Evolutionary conservation across 2,329 filamentous ascomycete species (phyloP), one percentile per base, ranked within the genome.

Genomic region (Leptographium procerum): DNA sequence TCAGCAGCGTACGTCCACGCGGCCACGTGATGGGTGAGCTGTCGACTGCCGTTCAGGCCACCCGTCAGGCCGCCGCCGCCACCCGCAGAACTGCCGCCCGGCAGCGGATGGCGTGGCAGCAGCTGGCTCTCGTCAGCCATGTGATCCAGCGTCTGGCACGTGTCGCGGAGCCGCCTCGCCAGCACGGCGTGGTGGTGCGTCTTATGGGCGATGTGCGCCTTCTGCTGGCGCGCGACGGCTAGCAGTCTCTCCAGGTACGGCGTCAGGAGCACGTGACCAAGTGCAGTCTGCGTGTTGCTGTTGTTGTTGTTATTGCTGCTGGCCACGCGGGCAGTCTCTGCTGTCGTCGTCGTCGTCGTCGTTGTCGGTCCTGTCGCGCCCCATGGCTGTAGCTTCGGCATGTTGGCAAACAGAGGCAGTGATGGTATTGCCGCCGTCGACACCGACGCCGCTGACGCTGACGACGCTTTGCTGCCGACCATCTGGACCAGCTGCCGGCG

Each of bases 111-210:
- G 10, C 73, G 70, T 1, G 77, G 77, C 14, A 87, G 73, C 19
- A 87, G 70, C 62, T 84, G 81, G 64, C 83, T 86, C 65, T 86
- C 83, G 54, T 86, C 79, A 13, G 77, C 75, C 3, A 86, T 71
- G 59, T 77, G 80, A 54, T 77, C 75, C 9, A 86, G 70, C 1
- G 71, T 66, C 66, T 80, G 76, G 56, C 72, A 71, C 16, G 74
- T 73, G 13, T 82, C 77, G 60, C 78, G 77, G 26, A 74, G 71
- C 62, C 83, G 76, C 61, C 75, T 79, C 24, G 74, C 67, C 14
- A 87, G 69, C 19, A 72, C 67, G 19, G 73, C 66, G 59, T 76
- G 80, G 53, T 84, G 70, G 65, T 85, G 77, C 0, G 81, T 75
- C 63, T 84, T 85, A 62, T 85, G 79, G 34, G 78, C 70, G 51